Evolutionary conservation across 768 basidiomycete genomes (phyloP).

Genomic region (Astraeus odoratus): DNA sequence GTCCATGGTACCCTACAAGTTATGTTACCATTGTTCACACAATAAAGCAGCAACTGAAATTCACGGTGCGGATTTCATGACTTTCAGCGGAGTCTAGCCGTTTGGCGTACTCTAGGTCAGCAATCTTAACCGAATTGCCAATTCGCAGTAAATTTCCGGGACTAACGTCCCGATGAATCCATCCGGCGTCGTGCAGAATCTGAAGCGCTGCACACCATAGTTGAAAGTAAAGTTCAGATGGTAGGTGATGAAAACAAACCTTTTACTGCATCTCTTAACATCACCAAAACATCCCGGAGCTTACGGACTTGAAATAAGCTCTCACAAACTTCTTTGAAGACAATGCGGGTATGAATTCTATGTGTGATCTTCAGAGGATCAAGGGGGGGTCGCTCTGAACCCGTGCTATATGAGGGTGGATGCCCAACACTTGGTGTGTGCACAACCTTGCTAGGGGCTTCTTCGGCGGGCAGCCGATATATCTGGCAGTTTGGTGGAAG

Average conservation of each 20-base stretch:
- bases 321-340: slow-evolving; percentile 11
- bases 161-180: slow-evolving; percentile 3
- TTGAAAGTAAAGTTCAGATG: too few relatives aligned
- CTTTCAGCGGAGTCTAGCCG: not conserved
- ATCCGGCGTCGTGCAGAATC: not conserved
- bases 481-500: not conserved
- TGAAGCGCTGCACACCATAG: not conserved
- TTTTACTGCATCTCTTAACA: not conserved
- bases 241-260: too few relatives aligned
- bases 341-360: slow-evolving; percentile 9
- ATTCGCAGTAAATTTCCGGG: not conserved
- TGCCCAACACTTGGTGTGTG: not conserved
- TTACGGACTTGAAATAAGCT: not conserved
- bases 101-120: slow-evolving; percentile 1
- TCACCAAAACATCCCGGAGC: not conserved
- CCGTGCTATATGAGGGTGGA: not conserved
- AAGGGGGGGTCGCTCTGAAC: not conserved
- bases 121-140: not conserved
- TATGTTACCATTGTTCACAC: too few relatives aligned
- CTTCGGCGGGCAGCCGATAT: not conserved
- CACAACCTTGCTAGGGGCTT: too few relatives aligned
- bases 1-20: too few relatives aligned
- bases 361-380: not conserved
- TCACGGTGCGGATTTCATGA: slow-evolving; percentile 3
- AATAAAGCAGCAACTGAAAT: not conserved